A percentile compares a stretch with the other conserved stretches of the same genome.
Conservation (phyloP, 169 alveolate species). For the Fabrea salina region DNA sequence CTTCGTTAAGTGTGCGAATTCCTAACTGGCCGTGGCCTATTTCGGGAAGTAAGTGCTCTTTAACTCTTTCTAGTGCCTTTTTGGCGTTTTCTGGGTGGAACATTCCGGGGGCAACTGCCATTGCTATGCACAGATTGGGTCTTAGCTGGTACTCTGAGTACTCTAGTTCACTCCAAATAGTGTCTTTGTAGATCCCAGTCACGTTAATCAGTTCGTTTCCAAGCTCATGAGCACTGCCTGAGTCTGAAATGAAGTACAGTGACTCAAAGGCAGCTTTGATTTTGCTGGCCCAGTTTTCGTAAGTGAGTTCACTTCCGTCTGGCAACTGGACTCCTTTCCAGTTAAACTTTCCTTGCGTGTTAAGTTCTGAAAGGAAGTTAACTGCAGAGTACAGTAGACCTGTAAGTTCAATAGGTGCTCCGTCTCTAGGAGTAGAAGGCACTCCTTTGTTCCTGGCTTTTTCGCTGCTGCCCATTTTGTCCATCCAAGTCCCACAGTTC, state of each 20-base stretch:
- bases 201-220: conserved; percentile 52
- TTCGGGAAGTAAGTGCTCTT: conserved; percentile 53
- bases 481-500: conserved; percentile 98
- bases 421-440: conserved; percentile 92
- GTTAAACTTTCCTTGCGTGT: conserved; percentile 58
- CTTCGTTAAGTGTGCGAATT: conserved; percentile 84
- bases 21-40: conserved; percentile 75
- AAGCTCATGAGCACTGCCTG: conserved; percentile 37
- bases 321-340: conserved; percentile 62
- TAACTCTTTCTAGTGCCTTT: conserved; percentile 59
- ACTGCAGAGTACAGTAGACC: conserved; percentile 85
- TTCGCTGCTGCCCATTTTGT: conserved; percentile 91
- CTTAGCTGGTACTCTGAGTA: conserved; percentile 86
- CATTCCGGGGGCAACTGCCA: conserved; percentile 90
- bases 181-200: conserved; percentile 81
- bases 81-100: conserved; percentile 76
- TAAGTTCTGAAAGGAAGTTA: conserved; percentile 56
- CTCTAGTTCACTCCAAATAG: conserved; percentile 55
- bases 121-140: conserved; percentile 86
- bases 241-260: conserved; percentile 77
- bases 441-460: conserved; percentile 70
- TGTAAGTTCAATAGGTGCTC: conserved; percentile 92
- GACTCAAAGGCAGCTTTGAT: conserved; percentile 81
- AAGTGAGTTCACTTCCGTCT: conserved; percentile 55
- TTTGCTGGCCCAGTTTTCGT: conserved; percentile 75